Conservation (phyloP, 768 basidiomycete species). For the Suillus plorans region DNA sequence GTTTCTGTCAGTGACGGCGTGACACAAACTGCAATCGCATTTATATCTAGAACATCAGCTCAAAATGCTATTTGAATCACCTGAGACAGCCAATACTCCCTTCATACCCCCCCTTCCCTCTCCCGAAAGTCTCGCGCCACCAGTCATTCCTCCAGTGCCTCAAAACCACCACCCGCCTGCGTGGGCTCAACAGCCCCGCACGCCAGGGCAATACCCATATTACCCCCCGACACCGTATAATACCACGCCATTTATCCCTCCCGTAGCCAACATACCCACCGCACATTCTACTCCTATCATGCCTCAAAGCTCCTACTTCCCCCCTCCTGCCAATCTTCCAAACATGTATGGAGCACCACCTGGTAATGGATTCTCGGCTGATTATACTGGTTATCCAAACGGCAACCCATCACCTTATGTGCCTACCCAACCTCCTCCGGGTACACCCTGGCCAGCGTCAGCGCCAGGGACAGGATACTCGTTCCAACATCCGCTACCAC, state of each 20-base stretch:
- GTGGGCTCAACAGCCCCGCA: slow-evolving; percentile 36
- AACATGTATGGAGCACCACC: slow-evolving; percentile 16
- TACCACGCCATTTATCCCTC: slow-evolving; percentile 38
- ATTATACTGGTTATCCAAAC: slow-evolving; percentile 34
- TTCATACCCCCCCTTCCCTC: slow-evolving; percentile 40
- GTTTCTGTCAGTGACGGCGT: slow-evolving; percentile 21
- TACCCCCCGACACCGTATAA: slow-evolving; percentile 41
- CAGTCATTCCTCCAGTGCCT: slow-evolving; percentile 32
- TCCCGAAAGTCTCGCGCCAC: slow-evolving; percentile 34
- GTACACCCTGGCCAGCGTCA: slow-evolving; percentile 19
- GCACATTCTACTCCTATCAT: slow-evolving; percentile 24
- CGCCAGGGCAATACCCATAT: slow-evolving; percentile 36
- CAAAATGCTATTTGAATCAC: slow-evolving; percentile 29
- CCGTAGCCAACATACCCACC: slow-evolving; percentile 29
- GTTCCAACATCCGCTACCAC: slow-evolving; percentile 34
- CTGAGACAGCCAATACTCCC: slow-evolving; percentile 33
- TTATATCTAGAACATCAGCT: slow-evolving; percentile 22
- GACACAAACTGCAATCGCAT: slow-evolving; percentile 18
- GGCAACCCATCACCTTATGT: slow-evolving; percentile 28
- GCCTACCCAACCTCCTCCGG: slow-evolving; percentile 17
- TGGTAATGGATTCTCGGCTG: slow-evolving; percentile 20
- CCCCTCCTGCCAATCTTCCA: slow-evolving; percentile 31
- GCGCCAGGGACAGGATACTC: slow-evolving; percentile 19
- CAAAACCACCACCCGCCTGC: slow-evolving; percentile 25
- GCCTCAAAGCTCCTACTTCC: slow-evolving; percentile 33